Conservation (phyloP, 306 rosid genomes). For the Quercus cerris region DNA sequence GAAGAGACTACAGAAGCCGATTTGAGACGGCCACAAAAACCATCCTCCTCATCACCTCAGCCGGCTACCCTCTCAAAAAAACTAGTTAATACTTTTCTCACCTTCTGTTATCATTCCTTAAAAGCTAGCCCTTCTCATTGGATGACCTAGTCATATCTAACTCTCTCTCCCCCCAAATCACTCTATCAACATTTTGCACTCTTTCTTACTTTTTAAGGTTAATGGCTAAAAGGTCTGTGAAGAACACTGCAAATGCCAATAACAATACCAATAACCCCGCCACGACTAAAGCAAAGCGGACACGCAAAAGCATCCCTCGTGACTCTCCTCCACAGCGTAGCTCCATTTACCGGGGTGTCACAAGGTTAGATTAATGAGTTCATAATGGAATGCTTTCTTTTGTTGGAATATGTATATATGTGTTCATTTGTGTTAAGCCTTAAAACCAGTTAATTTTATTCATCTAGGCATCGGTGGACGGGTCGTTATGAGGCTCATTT, state of each 20-base stretch:
- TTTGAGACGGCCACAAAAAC: slow-evolving; percentile 32
- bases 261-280: neutral
- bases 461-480: slow-evolving; percentile 86
- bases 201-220: neutral
- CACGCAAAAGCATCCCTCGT: slow-evolving; percentile 70
- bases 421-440: neutral
- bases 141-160: neutral
- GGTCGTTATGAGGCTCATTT: slow-evolving; percentile 95
- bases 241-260: slow-evolving; percentile 19
- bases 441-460: too few species aligned
- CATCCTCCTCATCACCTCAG: neutral
- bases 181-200: neutral
- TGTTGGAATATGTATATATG: neutral
- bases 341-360: slow-evolving; percentile 81
- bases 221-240: slow-evolving; percentile 60
- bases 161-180: neutral
- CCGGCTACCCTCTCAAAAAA: slow-evolving; percentile 15
- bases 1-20: slow-evolving; percentile 17
- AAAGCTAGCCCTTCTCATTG: slow-evolving; percentile 3
- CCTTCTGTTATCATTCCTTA: neutral
- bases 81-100: too few species aligned
- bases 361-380: slow-evolving; percentile 43
- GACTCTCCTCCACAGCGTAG: slow-evolving; percentile 78
- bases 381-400: neutral
- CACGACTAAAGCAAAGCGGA: slow-evolving; percentile 44